These are phyloP conservation scores for Tilletia horrida DNA, from an alignment of 1,284 basidiomycete species.

Conservation along the genomic window DNA sequence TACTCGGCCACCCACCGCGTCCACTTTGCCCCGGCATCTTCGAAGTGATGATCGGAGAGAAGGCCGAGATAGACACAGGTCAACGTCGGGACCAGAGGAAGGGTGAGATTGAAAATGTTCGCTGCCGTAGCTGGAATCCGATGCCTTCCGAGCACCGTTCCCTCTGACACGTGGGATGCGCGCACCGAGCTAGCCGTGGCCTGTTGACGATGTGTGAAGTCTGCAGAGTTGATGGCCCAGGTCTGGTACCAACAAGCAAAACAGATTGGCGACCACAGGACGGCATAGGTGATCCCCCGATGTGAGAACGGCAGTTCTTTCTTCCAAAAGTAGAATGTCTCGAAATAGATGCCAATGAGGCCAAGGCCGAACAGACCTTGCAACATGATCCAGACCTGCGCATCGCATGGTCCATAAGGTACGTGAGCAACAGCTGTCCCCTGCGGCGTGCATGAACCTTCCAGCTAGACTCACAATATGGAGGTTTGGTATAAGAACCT, in stretches of 20 bases:
- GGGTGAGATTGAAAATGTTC: neutral
- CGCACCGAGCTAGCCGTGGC: neutral
- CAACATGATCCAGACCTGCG: neutral
- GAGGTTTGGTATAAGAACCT: neutral
- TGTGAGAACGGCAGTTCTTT: neutral
- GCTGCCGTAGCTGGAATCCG: neutral
- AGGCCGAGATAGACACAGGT: neutral
- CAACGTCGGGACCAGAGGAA: neutral
- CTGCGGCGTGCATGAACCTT: neutral
- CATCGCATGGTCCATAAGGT: neutral
- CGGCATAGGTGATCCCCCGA: neutral
- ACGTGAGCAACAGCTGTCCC: neutral
- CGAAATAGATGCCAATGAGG: neutral
- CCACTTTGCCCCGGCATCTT: neutral
- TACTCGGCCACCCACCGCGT: neutral
- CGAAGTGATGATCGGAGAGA: neutral
- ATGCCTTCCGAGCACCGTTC: neutral
- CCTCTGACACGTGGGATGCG: neutral
- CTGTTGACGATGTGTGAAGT: neutral
- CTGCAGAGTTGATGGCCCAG: neutral
- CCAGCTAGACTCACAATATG: conserved; percentile 10
- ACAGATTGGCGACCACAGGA: conserved; percentile 1
- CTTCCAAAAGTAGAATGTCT: neutral
- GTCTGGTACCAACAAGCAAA: conserved; percentile 11
- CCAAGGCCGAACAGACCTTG: neutral